Percentiles rank a stretch among this genome's conserved stretches.
phyloP scores from a whole-genome alignment of 345 rosid genomes.

The Hibiscus syriacus region DNA sequence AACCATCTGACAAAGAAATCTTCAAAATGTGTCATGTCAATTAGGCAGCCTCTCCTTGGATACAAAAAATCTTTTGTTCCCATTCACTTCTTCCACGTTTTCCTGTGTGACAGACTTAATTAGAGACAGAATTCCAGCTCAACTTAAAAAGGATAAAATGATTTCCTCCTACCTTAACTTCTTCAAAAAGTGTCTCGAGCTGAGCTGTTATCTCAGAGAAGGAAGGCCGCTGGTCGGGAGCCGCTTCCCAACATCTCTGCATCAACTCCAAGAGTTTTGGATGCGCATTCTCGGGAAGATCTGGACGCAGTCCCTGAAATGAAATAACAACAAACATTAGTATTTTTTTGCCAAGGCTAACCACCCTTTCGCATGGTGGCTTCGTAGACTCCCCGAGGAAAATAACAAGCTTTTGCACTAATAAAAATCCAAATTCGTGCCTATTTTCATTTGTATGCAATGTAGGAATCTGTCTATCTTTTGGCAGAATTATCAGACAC shows the following conservation, averaged over 20 bases:
- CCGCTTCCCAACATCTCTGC: conserved; percentile 70
- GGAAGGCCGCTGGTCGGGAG: conserved; percentile 43
- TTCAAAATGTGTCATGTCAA: conserved; percentile 13
- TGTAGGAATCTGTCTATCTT: not conserved
- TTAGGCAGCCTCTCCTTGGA: not conserved
- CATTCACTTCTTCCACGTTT: conserved; percentile 25
- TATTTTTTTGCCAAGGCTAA: not conserved
- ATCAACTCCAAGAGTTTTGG: conserved; percentile 50
- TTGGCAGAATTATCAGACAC: not conserved
- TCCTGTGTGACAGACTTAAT: conserved; percentile 22
- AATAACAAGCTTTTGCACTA: not conserved
- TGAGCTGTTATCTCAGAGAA: conserved; percentile 46
- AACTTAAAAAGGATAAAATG: not conserved
- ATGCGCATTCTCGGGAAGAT: conserved; percentile 43
- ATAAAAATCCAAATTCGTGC: not conserved
- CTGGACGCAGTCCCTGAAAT: conserved; percentile 64
- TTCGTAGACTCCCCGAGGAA: not conserved
- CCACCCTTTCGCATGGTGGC: not conserved
- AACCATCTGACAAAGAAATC: conserved; percentile 13
- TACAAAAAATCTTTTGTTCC: conserved; percentile 17
- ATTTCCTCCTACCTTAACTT: conserved; percentile 39
- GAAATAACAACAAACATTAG: not conserved
- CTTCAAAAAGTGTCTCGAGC: conserved; percentile 38
- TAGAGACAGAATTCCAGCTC: not conserved
- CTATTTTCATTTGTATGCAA: not conserved